These are phyloP conservation scores for Claviceps cyperi DNA, from an alignment of 2,329 filamentous ascomycete genomes.

Conservation along the genomic window DNA sequence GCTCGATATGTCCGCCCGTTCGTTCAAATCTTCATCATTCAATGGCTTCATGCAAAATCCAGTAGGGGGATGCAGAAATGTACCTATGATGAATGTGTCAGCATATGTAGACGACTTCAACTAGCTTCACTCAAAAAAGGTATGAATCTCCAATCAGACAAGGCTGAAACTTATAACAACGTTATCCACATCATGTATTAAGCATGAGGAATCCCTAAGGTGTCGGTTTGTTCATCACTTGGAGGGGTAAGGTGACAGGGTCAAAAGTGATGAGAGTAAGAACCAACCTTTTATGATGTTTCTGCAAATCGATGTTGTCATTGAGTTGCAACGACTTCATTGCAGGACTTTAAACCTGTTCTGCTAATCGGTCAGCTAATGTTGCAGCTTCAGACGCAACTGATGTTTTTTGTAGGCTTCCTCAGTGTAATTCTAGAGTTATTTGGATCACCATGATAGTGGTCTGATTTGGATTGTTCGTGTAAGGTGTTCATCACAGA, in stretches of 20 bases:
- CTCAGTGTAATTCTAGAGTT: slow-evolving; percentile 43
- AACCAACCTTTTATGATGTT: slow-evolving; percentile 31
- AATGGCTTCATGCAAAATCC: slow-evolving; percentile 12
- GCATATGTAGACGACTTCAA: slow-evolving; percentile 10
- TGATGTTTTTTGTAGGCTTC: slow-evolving; percentile 15
- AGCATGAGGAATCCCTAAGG: slow-evolving; percentile 54
- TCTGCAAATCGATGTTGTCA: not conserved
- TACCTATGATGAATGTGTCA: slow-evolving; percentile 32
- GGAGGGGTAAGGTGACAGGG: slow-evolving; percentile 11
- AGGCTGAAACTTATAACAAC: slow-evolving; percentile 50
- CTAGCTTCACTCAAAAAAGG: slow-evolving; percentile 8
- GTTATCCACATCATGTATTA: slow-evolving; percentile 50
- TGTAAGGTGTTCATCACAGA: slow-evolving; percentile 22
- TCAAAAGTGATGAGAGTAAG: not conserved
- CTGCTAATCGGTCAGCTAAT: not conserved
- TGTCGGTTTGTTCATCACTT: slow-evolving; percentile 48
- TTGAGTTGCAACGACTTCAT: not conserved
- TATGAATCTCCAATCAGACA: slow-evolving; percentile 41
- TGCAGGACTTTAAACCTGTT: too few relatives aligned
- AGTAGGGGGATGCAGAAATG: slow-evolving; percentile 1
- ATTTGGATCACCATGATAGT: slow-evolving; percentile 37
- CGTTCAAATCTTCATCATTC: slow-evolving; percentile 52
- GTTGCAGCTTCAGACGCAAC: not conserved
- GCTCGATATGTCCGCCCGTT: slow-evolving; percentile 56
- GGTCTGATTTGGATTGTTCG: slow-evolving; percentile 53